A percentile compares a stretch with the other conserved stretches of the same genome.
phyloP scores from a whole-genome alignment of 768 basidiomycete species.

The Suillus cothurnatus region DNA sequence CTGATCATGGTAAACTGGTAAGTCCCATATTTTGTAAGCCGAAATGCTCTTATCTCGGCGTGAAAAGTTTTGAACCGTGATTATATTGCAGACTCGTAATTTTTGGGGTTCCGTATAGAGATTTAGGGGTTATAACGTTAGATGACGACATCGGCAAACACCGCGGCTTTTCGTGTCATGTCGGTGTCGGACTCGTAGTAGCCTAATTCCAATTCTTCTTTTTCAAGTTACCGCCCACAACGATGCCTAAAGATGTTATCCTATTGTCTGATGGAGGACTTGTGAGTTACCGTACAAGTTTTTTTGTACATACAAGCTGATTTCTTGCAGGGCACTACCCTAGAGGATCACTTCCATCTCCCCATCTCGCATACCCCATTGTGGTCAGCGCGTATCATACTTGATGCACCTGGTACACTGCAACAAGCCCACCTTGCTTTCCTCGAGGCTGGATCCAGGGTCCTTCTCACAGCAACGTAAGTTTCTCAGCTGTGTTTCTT shows the following conservation, averaged over 20 bases:
- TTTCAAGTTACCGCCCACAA: neutral
- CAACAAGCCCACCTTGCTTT: slow-evolving; percentile 64
- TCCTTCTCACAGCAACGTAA: slow-evolving; percentile 74
- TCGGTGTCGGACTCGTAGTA: neutral
- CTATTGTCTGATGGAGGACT: slow-evolving; percentile 46
- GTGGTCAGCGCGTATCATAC: slow-evolving; percentile 71
- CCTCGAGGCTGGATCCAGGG: slow-evolving; percentile 61
- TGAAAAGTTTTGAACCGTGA: too few species aligned
- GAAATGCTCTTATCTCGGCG: too few species aligned
- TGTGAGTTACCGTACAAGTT: slow-evolving; percentile 29
- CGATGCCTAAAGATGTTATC: neutral
- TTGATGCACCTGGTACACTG: slow-evolving; percentile 54
- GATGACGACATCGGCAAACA: neutral
- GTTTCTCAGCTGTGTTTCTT: neutral
- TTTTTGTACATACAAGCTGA: neutral
- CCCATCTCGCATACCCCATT: slow-evolving; percentile 56
- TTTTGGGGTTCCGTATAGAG: too few species aligned
- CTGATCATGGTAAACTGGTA: too few species aligned
- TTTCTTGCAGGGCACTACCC: slow-evolving; percentile 55
- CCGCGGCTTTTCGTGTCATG: neutral
- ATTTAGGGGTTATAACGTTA: neutral
- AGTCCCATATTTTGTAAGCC: too few species aligned
- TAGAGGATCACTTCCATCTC: slow-evolving; percentile 52
- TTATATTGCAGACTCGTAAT: too few species aligned
- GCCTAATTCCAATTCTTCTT: neutral